Percentiles rank a stretch among this genome's conserved stretches.
These are phyloP conservation scores for Ogataea pini DNA, from an alignment of 805 yeast species.

Conservation along the genomic window DNA sequence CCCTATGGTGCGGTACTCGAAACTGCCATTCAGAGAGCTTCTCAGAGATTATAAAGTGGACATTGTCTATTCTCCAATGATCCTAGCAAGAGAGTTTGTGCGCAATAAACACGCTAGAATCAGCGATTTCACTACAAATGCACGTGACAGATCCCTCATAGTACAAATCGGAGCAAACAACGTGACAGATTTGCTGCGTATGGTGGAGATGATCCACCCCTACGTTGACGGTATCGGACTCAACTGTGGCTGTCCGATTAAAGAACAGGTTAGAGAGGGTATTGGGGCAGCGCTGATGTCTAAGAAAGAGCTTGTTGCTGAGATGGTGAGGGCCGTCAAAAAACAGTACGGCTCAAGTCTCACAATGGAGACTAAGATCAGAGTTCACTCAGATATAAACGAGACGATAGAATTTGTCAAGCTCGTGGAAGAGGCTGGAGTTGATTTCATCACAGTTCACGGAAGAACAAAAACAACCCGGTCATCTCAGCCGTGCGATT, in stretches of 20 bases:
- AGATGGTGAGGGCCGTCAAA: conserved; percentile 84
- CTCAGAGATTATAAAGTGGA: conserved; percentile 74
- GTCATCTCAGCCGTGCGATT: conserved; percentile 78
- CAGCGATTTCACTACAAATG: conserved; percentile 83
- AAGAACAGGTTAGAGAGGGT: conserved; percentile 92
- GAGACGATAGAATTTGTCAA: conserved; percentile 75
- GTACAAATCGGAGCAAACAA: conserved; percentile 92
- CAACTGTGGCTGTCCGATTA: conserved; percentile 97
- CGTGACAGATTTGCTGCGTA: conserved; percentile 74
- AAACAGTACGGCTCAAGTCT: conserved; percentile 66
- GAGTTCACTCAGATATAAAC: conserved; percentile 75
- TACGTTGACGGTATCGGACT: conserved; percentile 92
- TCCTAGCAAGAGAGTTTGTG: conserved; percentile 91
- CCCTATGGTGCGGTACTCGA: conserved; percentile 97
- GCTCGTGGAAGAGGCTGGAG: conserved; percentile 81
- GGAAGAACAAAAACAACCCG: conserved; percentile 87
- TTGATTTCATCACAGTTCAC: conserved; percentile 91
- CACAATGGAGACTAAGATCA: conserved; percentile 87
- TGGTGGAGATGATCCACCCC: conserved; percentile 87
- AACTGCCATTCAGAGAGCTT: conserved; percentile 84
- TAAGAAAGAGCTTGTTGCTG: conserved; percentile 74
- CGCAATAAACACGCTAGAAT: conserved; percentile 77
- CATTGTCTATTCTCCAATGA: conserved; percentile 94
- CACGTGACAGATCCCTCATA: conserved; percentile 65
- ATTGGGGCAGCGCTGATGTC: conserved; percentile 95